phyloP scores from a whole-genome alignment of 1,139 yeast genomes.

The Saccharomyces hybrid region DNA sequence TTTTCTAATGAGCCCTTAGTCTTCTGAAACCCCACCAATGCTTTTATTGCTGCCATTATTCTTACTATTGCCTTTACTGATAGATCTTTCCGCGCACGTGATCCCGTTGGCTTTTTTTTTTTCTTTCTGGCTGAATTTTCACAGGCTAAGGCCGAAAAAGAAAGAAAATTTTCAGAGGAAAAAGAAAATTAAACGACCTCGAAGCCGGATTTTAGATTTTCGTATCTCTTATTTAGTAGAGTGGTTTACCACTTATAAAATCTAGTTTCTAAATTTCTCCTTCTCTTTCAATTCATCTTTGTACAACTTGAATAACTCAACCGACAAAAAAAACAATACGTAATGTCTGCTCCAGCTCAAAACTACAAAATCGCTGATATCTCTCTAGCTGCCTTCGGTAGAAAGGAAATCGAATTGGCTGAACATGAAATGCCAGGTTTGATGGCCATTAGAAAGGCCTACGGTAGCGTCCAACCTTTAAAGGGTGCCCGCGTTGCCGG shows the following conservation, averaged over 20 bases:
- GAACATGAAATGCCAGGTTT: slow-evolving; percentile 99
- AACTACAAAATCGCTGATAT: slow-evolving; percentile 97
- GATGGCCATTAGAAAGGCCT: slow-evolving; percentile 93
- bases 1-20: background rate
- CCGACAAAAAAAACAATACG: background rate
- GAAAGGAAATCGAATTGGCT: slow-evolving; percentile 98
- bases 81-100: background rate
- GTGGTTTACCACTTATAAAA: background rate
- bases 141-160: background rate
- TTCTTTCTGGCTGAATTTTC: background rate
- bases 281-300: background rate
- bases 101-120: background rate
- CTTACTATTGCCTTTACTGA: background rate
- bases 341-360: slow-evolving; percentile 51
- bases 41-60: background rate
- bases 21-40: background rate
- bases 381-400: slow-evolving; percentile 98
- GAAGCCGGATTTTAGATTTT: background rate
- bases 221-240: background rate
- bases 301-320: background rate
- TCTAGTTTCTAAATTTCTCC: background rate
- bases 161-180: slow-evolving; percentile 1
- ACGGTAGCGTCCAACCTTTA: slow-evolving; percentile 90
- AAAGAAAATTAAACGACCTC: background rate
- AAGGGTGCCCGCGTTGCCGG: slow-evolving; percentile 99